Percentiles rank a stretch among this genome's conserved stretches.
These are phyloP conservation scores for Malus orientalis DNA, from an alignment of 306 rosid genomes.

Conservation along the genomic window DNA sequence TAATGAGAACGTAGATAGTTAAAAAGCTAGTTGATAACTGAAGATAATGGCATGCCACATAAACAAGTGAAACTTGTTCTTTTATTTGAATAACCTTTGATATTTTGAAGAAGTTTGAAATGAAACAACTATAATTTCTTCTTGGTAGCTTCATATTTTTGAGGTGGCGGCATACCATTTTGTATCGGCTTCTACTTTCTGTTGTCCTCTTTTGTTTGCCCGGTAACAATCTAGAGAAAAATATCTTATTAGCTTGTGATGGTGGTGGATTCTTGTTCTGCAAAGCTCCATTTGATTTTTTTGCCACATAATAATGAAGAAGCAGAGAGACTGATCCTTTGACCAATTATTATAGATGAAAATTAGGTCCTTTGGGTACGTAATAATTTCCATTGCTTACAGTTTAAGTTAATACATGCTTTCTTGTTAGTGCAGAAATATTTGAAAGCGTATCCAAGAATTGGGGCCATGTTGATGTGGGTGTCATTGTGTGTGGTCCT, in stretches of 20 bases:
- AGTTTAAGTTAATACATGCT: not conserved
- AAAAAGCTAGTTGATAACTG: not conserved
- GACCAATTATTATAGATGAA: too few species aligned
- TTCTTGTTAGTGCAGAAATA: constrained; percentile 44
- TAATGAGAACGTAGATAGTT: not conserved
- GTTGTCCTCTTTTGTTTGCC: not conserved
- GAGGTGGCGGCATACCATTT: not conserved
- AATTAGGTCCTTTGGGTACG: too few species aligned
- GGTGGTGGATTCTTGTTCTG: too few species aligned
- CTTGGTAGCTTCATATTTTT: not conserved
- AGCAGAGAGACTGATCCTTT: too few species aligned
- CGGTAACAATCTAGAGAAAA: too few species aligned
- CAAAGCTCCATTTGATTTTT: too few species aligned
- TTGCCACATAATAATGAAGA: too few species aligned
- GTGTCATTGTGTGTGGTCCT: constrained; percentile 91
- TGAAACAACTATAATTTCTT: not conserved
- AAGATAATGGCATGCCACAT: not conserved
- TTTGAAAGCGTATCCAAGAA: constrained; percentile 44
- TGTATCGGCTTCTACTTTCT: not conserved
- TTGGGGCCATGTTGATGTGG: constrained; percentile 70
- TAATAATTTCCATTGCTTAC: not conserved
- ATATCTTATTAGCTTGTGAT: too few species aligned
- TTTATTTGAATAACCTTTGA: too few species aligned
- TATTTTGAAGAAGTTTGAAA: not conserved
- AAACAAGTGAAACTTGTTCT: too few species aligned